Percentiles rank a stretch among this genome's conserved stretches.
These are phyloP conservation scores for Dentipellis fragilis DNA, from an alignment of 768 basidiomycete species.

Conservation along the genomic window DNA sequence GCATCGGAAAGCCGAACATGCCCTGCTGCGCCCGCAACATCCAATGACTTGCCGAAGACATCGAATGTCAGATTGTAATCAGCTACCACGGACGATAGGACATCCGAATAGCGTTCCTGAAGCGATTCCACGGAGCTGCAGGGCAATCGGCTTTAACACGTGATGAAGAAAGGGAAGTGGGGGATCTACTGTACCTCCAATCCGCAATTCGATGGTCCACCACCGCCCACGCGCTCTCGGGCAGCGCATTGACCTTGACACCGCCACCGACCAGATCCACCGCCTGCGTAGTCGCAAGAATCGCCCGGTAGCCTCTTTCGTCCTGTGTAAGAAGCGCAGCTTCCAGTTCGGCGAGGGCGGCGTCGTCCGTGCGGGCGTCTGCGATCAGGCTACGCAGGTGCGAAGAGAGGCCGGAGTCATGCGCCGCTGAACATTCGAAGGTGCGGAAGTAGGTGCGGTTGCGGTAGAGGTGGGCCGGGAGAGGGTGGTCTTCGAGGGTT, in stretches of 20 bases:
- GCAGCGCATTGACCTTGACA: constrained; percentile 35
- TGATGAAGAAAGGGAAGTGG: background rate
- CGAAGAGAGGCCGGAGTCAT: constrained; percentile 20
- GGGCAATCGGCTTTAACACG: background rate
- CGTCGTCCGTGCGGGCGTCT: constrained; percentile 17
- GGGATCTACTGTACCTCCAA: constrained; percentile 11
- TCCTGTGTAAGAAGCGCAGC: constrained; percentile 19
- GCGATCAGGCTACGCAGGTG: background rate
- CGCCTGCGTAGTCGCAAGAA: constrained; percentile 32
- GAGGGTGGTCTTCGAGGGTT: background rate
- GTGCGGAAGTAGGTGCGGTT: constrained; percentile 10
- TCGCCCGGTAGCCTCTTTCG: constrained; percentile 9
- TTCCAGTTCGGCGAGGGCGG: constrained; percentile 16
- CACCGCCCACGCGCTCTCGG: constrained; percentile 24
- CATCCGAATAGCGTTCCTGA: constrained; percentile 18
- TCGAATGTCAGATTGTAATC: constrained; percentile 29
- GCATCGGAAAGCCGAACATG: constrained; percentile 26
- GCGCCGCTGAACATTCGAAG: background rate
- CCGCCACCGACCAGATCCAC: constrained; percentile 32
- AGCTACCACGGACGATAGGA: constrained; percentile 18
- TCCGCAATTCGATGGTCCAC: constrained; percentile 19
- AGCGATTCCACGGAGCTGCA: constrained; percentile 21
- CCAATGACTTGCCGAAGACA: constrained; percentile 24
- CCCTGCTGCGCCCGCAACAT: constrained; percentile 18
- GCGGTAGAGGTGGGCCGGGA: background rate